Percentiles rank a stretch among this genome's conserved stretches.
Evolutionary conservation across 805 yeast species (phyloP).

Genomic region (Yamadazyma sp.): DNA sequence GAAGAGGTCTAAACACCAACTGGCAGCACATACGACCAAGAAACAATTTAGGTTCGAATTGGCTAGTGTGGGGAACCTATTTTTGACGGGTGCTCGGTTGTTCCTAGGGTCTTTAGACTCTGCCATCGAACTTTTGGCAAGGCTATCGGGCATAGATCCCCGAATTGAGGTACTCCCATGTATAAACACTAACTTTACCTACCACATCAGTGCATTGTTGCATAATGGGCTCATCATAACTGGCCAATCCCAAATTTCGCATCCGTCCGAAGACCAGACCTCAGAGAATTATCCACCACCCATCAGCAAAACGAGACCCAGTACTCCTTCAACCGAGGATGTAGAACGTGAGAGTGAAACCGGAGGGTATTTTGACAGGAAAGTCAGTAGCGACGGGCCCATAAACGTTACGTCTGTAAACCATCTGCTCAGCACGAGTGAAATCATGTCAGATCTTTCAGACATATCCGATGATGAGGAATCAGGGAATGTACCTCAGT

Average conservation of each 20-base stretch:
- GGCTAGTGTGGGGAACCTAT: slow-evolving; percentile 84
- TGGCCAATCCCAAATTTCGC: slow-evolving; percentile 93
- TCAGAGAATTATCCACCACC: slow-evolving; percentile 27
- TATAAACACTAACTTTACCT: slow-evolving; percentile 78
- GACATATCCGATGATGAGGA: slow-evolving; percentile 37
- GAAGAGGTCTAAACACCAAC: slow-evolving; percentile 56
- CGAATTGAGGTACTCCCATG: slow-evolving; percentile 69
- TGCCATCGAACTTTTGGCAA: slow-evolving; percentile 71
- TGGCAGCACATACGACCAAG: slow-evolving; percentile 28
- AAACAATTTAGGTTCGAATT: slow-evolving; percentile 68
- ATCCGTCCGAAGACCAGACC: slow-evolving; percentile 52
- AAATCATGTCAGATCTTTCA: slow-evolving; percentile 12
- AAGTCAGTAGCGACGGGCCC: background rate
- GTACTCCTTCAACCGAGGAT: slow-evolving; percentile 20
- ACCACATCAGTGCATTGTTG: slow-evolving; percentile 78
- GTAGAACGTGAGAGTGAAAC: no score
- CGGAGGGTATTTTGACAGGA: slow-evolving; percentile 8
- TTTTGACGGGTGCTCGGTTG: slow-evolving; percentile 76
- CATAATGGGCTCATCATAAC: slow-evolving; percentile 70
- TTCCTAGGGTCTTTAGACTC: slow-evolving; percentile 84
- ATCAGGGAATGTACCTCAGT: slow-evolving; percentile 66
- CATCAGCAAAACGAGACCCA: slow-evolving; percentile 23
- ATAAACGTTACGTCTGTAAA: slow-evolving; percentile 8
- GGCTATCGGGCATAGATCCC: slow-evolving; percentile 60
- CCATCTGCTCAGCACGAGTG: slow-evolving; percentile 7